Evolutionary conservation across 768 basidiomycete genomes (phyloP).

Genomic region (Mycena rosella): DNA sequence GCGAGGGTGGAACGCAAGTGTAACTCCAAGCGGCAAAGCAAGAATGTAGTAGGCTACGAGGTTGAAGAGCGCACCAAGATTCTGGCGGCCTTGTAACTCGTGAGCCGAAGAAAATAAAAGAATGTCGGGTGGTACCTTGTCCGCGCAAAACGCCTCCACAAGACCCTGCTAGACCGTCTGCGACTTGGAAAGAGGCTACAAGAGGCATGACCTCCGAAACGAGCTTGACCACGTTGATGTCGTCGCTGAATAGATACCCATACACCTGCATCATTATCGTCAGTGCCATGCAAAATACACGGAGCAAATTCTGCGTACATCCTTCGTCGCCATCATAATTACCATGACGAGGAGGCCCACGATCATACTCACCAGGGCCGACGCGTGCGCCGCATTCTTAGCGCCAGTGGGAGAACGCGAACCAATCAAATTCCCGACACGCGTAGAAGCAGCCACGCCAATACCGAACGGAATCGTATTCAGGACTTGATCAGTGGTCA

Average conservation of each 20-base stretch:
- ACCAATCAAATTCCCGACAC: constrained; percentile 82
- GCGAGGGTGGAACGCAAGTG: constrained; percentile 70
- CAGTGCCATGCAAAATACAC: constrained; percentile 6
- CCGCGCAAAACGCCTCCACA: constrained; percentile 84
- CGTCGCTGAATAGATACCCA: constrained; percentile 79
- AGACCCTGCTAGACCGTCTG: constrained; percentile 79
- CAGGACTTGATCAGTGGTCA: constrained; percentile 86
- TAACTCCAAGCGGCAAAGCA: constrained; percentile 84
- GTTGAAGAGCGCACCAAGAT: constrained; percentile 82
- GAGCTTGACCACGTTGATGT: constrained; percentile 65
- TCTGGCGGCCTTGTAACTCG: constrained; percentile 67
- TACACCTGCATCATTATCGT: constrained; percentile 60
- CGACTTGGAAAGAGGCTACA: constrained; percentile 83
- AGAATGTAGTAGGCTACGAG: constrained; percentile 82
- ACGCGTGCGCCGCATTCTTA: constrained; percentile 69
- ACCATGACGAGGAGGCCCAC: constrained; percentile 72
- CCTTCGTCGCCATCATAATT: constrained; percentile 64
- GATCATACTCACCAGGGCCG: constrained; percentile 73
- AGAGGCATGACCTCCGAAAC: constrained; percentile 80
- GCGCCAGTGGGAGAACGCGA: constrained; percentile 64
- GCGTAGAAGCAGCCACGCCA: constrained; percentile 79
- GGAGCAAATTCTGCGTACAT: constrained; percentile 54
- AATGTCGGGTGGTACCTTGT: constrained; percentile 61
- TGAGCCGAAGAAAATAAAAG: neutral
- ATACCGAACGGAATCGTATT: constrained; percentile 85